Conservation (phyloP, 140 eudicot species). For the Senecio squalidus region DNA sequence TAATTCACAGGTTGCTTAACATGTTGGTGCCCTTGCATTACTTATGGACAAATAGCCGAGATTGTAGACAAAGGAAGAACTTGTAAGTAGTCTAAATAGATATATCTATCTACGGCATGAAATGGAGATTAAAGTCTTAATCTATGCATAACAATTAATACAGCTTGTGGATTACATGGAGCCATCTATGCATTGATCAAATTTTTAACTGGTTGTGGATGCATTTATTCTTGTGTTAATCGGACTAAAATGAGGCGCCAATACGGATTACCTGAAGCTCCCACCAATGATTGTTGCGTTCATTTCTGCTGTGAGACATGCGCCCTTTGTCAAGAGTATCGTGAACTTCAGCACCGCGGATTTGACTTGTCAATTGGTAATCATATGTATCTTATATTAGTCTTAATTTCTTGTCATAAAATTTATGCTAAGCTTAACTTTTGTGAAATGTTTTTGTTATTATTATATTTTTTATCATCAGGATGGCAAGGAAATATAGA, state of each 20-base stretch:
- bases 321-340: conserved; percentile 55
- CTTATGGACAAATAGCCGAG: conserved; percentile 50
- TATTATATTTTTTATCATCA: background rate
- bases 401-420: background rate
- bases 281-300: conserved; percentile 41
- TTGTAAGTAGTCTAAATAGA: conserved; percentile 28
- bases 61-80: conserved; percentile 48
- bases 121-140: background rate
- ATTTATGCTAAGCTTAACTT: background rate
- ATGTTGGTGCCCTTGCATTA: conserved; percentile 51
- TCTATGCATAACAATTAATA: background rate
- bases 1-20: conserved; percentile 54
- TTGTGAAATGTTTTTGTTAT: background rate
- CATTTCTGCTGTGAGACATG: conserved; percentile 42
- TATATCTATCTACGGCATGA: background rate
- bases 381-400: background rate
- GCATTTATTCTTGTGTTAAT: conserved; percentile 36
- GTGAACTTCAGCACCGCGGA: conserved; percentile 46
- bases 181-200: conserved; percentile 27
- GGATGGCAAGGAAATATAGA: conserved; percentile 48
- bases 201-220: conserved; percentile 22
- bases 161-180: conserved; percentile 48
- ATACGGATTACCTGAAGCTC: conserved; percentile 25
- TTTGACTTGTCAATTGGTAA: conserved; percentile 36
- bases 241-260: conserved; percentile 46